Evolutionary conservation across 805 yeast genomes (phyloP).

Genomic region (Babjeviella inositovora): DNA sequence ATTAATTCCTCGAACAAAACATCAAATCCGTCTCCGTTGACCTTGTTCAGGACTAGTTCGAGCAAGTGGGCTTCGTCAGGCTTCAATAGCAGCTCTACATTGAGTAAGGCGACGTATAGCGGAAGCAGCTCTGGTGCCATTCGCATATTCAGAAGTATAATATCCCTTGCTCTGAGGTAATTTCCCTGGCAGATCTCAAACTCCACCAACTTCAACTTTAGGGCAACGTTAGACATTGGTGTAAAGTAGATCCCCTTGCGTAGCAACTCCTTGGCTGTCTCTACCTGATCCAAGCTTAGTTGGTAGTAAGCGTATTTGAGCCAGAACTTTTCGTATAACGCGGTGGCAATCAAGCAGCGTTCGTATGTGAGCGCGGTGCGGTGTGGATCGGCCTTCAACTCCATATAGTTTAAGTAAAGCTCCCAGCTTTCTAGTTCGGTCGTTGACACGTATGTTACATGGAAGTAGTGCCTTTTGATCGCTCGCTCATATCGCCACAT

Average conservation of each 20-base stretch:
- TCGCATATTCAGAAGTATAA: slow-evolving; percentile 8
- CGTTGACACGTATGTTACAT: slow-evolving; percentile 11
- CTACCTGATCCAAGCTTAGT: slow-evolving; percentile 10
- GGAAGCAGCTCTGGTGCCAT: slow-evolving; percentile 16
- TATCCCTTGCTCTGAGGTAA: slow-evolving; percentile 16
- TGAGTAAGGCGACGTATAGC: slow-evolving; percentile 21
- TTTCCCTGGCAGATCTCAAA: slow-evolving; percentile 21
- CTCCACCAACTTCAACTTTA: slow-evolving; percentile 24
- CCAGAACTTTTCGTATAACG: slow-evolving; percentile 31
- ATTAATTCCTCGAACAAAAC: slow-evolving; percentile 16
- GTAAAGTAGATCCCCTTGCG: slow-evolving; percentile 14
- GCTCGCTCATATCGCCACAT: slow-evolving; percentile 30
- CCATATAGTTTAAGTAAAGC: slow-evolving; percentile 37
- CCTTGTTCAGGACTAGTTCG: not conserved
- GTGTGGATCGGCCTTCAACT: slow-evolving; percentile 10
- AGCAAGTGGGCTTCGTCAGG: slow-evolving; percentile 4
- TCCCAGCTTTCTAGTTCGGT: slow-evolving; percentile 42
- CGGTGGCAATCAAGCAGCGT: slow-evolving; percentile 27
- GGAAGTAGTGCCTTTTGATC: slow-evolving; percentile 18
- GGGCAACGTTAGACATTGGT: slow-evolving; percentile 9
- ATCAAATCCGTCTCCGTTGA: slow-evolving; percentile 10
- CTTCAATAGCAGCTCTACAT: slow-evolving; percentile 18
- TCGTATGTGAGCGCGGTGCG: slow-evolving; percentile 18
- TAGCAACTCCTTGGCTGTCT: slow-evolving; percentile 20
- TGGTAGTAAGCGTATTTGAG: slow-evolving; percentile 27